These are phyloP conservation scores for Fusarium brevicatenulatum DNA, from an alignment of 2,329 filamentous ascomycete species.

Conservation along the genomic window DNA sequence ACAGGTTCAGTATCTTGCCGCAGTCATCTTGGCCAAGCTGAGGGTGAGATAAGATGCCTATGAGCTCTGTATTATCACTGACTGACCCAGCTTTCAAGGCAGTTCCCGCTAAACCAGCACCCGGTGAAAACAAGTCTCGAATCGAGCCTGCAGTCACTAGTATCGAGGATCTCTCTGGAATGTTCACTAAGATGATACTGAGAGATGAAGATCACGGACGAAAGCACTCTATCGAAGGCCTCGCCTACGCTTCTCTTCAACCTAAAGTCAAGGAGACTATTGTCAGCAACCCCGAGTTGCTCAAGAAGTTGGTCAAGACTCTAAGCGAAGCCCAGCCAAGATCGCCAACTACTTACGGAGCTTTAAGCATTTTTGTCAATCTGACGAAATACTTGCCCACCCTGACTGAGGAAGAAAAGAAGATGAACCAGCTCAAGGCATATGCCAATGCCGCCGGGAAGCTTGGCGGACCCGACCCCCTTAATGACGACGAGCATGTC, in stretches of 20 bases:
- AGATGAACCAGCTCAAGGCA: constrained; percentile 89
- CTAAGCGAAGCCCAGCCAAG: constrained; percentile 68
- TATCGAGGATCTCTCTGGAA: constrained; percentile 71
- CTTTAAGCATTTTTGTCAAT: constrained; percentile 85
- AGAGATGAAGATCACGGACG: constrained; percentile 66
- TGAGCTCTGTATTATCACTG: constrained; percentile 49
- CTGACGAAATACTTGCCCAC: constrained; percentile 82
- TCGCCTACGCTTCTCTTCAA: constrained; percentile 91
- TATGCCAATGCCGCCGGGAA: constrained; percentile 88
- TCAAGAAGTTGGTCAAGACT: constrained; percentile 74
- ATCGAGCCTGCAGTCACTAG: constrained; percentile 66
- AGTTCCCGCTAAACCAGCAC: constrained; percentile 58
- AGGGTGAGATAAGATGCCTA: constrained; percentile 55
- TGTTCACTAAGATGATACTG: constrained; percentile 74
- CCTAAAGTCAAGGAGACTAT: constrained; percentile 86
- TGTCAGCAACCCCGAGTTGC: constrained; percentile 72
- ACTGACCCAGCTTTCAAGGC: constrained; percentile 65
- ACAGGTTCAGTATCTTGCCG: constrained; percentile 72
- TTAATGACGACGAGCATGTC: constrained; percentile 82
- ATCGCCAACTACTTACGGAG: constrained; percentile 83
- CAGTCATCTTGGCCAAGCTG: constrained; percentile 80
- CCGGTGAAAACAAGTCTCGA: constrained; percentile 54
- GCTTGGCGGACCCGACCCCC: constrained; percentile 67
- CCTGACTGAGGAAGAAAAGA: constrained; percentile 89
- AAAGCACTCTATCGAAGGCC: constrained; percentile 84